These are phyloP conservation scores for Flaveria brownii DNA, from an alignment of 129 eudicot genomes.

Conservation along the genomic window DNA sequence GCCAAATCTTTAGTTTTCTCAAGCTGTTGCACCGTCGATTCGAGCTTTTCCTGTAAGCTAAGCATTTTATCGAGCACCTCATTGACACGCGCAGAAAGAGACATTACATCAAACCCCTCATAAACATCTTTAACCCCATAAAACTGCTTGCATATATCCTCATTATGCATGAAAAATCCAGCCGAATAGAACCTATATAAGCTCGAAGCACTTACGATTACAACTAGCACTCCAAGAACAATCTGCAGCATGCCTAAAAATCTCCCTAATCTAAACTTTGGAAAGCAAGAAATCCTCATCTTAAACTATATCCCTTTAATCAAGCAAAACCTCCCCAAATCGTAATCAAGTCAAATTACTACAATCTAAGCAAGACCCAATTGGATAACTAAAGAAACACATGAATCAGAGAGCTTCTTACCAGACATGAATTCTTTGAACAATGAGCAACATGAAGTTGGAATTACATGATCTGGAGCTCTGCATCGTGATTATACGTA, in stretches of 20 bases:
- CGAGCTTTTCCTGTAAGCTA: slow-evolving; percentile 67
- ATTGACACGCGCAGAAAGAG: slow-evolving; percentile 54
- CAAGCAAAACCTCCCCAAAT: slow-evolving; percentile 6
- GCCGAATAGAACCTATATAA: slow-evolving; percentile 68
- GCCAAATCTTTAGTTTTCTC: slow-evolving; percentile 50
- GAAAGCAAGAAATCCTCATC: slow-evolving; percentile 56
- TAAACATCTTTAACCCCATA: slow-evolving; percentile 44
- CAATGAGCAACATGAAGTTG: neutral
- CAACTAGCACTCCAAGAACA: slow-evolving; percentile 71
- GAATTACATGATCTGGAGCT: neutral
- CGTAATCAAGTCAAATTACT: neutral
- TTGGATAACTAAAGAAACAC: slow-evolving; percentile 2
- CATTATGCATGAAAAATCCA: slow-evolving; percentile 72
- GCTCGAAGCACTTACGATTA: slow-evolving; percentile 68
- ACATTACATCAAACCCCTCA: slow-evolving; percentile 59
- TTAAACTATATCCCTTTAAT: slow-evolving; percentile 7
- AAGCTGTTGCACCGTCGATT: slow-evolving; percentile 54
- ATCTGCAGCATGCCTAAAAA: slow-evolving; percentile 69
- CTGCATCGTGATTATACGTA: slow-evolving; percentile 17
- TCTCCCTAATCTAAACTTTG: slow-evolving; percentile 59
- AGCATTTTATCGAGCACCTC: slow-evolving; percentile 84
- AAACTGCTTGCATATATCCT: slow-evolving; percentile 73
- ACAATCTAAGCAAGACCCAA: slow-evolving; percentile 10
- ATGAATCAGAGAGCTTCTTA: slow-evolving; percentile 10
- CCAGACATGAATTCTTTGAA: slow-evolving; percentile 3